A percentile compares a stretch with the other conserved stretches of the same genome.
These are phyloP conservation scores for Calonectria honghensis DNA, from an alignment of 2,329 filamentous ascomycete genomes.

Conservation along the genomic window DNA sequence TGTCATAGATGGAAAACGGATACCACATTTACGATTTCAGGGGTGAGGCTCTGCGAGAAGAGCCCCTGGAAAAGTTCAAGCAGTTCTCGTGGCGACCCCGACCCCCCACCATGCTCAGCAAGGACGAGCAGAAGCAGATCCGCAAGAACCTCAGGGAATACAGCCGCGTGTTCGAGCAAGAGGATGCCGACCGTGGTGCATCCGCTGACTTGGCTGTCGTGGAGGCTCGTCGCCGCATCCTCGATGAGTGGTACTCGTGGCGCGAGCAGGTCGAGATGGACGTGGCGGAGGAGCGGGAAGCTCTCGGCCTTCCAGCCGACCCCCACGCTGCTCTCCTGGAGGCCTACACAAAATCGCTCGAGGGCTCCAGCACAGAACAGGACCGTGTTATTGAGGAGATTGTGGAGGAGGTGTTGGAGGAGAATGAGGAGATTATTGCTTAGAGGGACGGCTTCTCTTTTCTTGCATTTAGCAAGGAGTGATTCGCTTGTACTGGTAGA, in stretches of 20 bases:
- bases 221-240: conserved; percentile 86
- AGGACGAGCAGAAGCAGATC: conserved; percentile 98
- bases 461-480: conserved; percentile 56
- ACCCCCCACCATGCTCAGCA: conserved; percentile 90
- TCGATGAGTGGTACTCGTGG: conserved; percentile 94
- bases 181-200: conserved; percentile 94
- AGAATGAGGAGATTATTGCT: conserved; percentile 85
- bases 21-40: conserved; percentile 99
- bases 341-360: conserved; percentile 71
- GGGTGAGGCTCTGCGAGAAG: conserved; percentile 90
- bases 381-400: conserved; percentile 91
- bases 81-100: conserved; percentile 96
- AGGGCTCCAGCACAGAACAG: conserved; percentile 76
- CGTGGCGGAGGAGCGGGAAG: conserved; percentile 81
- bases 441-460: conserved; percentile 57
- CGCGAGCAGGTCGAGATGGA: conserved; percentile 83
- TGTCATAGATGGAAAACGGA: conserved; percentile 95
- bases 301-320: conserved; percentile 79
- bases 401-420: conserved; percentile 87
- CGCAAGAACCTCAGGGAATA: conserved; percentile 99
- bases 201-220: conserved; percentile 96
- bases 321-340: conserved; percentile 77
- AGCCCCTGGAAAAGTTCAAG: conserved; percentile 97
- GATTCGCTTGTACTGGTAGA: conserved; percentile 60
- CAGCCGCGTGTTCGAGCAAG: conserved; percentile 94